Evolutionary conservation across 73 alveolate genomes (phyloP).

Genomic region (Stentor roeselii): DNA sequence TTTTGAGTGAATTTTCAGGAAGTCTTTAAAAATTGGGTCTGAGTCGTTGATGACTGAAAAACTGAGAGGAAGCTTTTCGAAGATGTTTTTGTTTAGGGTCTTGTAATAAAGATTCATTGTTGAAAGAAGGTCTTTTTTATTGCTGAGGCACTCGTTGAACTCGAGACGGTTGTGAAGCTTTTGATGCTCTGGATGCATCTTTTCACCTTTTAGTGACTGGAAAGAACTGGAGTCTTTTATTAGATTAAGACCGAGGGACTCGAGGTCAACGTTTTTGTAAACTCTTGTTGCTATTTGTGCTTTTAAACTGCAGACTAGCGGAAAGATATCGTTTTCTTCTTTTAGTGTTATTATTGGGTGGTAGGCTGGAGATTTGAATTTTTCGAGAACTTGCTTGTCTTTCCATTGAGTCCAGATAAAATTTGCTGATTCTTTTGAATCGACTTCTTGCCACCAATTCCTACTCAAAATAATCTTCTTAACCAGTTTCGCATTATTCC

Average conservation of each 20-base stretch:
- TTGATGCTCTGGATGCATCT: slow-evolving; percentile 35
- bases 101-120: slow-evolving; percentile 70
- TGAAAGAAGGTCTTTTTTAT: slow-evolving; percentile 74
- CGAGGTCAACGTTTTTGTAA: background rate
- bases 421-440: slow-evolving; percentile 17
- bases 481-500: slow-evolving; percentile 65
- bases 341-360: background rate
- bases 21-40: slow-evolving; percentile 51
- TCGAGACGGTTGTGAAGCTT: slow-evolving; percentile 69
- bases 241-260: background rate
- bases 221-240: background rate
- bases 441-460: slow-evolving; percentile 82
- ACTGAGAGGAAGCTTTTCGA: slow-evolving; percentile 65
- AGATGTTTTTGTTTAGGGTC: slow-evolving; percentile 52
- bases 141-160: slow-evolving; percentile 63
- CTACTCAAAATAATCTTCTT: slow-evolving; percentile 53
- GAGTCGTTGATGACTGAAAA: slow-evolving; percentile 60
- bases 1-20: slow-evolving; percentile 21
- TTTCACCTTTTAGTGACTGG: background rate
- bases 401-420: slow-evolving; percentile 2
- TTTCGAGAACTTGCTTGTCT: background rate
- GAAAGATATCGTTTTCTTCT: background rate
- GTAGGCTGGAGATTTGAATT: background rate
- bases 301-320: background rate
- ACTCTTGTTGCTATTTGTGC: background rate